Evolutionary conservation across 352 stramenopile species (phyloP).

Genomic region (Phytophthora pinifolia): DNA sequence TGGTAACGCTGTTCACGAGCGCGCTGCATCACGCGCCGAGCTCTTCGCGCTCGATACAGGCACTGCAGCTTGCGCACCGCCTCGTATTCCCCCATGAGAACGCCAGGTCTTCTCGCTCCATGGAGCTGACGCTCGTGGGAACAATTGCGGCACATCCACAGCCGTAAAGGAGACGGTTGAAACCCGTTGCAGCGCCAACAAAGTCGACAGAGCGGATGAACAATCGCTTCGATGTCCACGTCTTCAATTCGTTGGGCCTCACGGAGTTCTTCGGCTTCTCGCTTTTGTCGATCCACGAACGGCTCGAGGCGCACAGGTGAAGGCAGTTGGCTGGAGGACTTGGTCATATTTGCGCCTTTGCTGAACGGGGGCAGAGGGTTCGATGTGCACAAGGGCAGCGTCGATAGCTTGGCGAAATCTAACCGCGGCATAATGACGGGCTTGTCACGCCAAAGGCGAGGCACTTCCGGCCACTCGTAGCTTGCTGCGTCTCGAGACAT

Average conservation of each 20-base stretch:
- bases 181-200: conserved; percentile 82
- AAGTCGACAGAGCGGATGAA: conserved; percentile 72
- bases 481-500: conserved; percentile 44
- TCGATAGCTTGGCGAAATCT: conserved; percentile 42
- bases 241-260: conserved; percentile 54
- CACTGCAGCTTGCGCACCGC: conserved; percentile 77
- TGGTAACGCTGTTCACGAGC: conserved; percentile 67
- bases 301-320: conserved; percentile 55
- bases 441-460: conserved; percentile 50
- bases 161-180: conserved; percentile 56
- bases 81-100: conserved; percentile 65
- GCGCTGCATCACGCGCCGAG: conserved; percentile 48
- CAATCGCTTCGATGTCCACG: conserved; percentile 63
- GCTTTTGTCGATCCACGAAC: conserved; percentile 35
- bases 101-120: conserved; percentile 37
- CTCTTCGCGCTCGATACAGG: conserved; percentile 54
- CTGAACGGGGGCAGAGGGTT: conserved; percentile 24
- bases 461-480: conserved; percentile 57
- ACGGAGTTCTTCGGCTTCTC: conserved; percentile 33
- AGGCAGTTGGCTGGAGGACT: conserved; percentile 8
- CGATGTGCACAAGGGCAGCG: conserved; percentile 47
- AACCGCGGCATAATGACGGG: conserved; percentile 48
- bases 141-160: conserved; percentile 74
- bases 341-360: conserved; percentile 23
- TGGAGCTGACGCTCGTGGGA: conserved; percentile 75